phyloP scores from a whole-genome alignment of 2,329 filamentous ascomycete genomes.

The Davidsoniella eucalypti region DNA sequence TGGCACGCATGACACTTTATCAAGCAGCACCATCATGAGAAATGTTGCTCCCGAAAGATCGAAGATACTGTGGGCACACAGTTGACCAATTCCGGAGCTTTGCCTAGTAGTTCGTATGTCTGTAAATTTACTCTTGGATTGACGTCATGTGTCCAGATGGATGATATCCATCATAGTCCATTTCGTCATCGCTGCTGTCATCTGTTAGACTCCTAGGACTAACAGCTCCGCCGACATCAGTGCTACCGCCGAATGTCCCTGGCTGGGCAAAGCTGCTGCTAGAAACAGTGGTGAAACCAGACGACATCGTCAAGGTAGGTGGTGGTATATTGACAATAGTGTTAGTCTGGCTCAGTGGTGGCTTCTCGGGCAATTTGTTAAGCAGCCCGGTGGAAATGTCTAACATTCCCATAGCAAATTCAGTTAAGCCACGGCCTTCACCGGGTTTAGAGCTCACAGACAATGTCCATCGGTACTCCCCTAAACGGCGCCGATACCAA shows the following conservation, averaged over 20 bases:
- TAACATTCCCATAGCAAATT: constrained; percentile 63
- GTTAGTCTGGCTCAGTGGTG: constrained; percentile 40
- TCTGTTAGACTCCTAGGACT: constrained; percentile 33
- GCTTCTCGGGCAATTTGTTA: constrained; percentile 55
- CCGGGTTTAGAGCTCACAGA: constrained; percentile 65
- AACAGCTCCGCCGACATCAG: constrained; percentile 33
- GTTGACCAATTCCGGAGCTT: too few relatives aligned
- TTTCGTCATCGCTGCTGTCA: constrained; percentile 39
- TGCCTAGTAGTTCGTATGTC: too few relatives aligned
- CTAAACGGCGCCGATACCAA: constrained; percentile 72
- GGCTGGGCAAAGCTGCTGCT: constrained; percentile 1
- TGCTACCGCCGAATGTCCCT: constrained; percentile 15
- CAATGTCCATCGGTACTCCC: constrained; percentile 88
- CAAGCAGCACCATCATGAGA: background rate
- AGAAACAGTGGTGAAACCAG: constrained; percentile 16
- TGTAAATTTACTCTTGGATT: constrained; percentile 7
- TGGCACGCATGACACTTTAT: too few relatives aligned
- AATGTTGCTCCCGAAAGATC: too few relatives aligned
- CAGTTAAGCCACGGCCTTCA: constrained; percentile 39
- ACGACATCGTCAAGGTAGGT: constrained; percentile 18
- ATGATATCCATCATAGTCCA: constrained; percentile 27
- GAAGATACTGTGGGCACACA: too few relatives aligned
- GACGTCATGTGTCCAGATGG: constrained; percentile 6
- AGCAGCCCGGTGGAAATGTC: constrained; percentile 55
- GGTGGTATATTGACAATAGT: constrained; percentile 30